phyloP scores from a whole-genome alignment of 2,329 filamentous ascomycete genomes.

The Cladosporium velox region DNA sequence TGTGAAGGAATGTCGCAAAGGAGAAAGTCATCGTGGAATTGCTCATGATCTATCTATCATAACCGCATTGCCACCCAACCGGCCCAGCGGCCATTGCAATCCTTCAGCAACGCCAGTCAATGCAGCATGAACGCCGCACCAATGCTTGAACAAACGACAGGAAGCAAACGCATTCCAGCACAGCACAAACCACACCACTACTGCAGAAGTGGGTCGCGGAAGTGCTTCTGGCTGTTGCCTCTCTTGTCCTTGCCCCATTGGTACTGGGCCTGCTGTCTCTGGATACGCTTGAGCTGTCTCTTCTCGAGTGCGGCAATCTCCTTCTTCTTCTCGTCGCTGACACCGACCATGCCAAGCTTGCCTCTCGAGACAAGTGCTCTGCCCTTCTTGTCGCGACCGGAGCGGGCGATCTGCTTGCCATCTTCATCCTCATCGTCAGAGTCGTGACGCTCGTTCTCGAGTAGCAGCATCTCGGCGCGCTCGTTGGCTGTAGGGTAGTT shows the following conservation, averaged over 20 bases:
- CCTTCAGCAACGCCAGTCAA: constrained; percentile 5
- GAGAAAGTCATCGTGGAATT: constrained; percentile 1
- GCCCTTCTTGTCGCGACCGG: constrained; percentile 30
- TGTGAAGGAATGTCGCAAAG: neutral
- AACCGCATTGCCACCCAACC: neutral
- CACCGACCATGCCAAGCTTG: constrained; percentile 75
- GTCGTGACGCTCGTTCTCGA: constrained; percentile 48
- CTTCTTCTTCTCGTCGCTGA: constrained; percentile 72
- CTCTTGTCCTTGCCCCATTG: constrained; percentile 72
- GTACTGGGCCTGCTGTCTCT: constrained; percentile 54
- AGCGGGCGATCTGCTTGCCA: constrained; percentile 40
- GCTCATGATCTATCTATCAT: constrained; percentile 5
- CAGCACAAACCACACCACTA: constrained; percentile 22
- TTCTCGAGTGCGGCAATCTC: constrained; percentile 68
- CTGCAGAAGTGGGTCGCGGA: constrained; percentile 56
- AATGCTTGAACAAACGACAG: constrained; percentile 1
- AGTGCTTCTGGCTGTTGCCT: constrained; percentile 77
- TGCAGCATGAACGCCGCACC: constrained; percentile 9
- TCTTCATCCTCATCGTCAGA: constrained; percentile 51
- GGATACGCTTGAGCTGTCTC: constrained; percentile 66
- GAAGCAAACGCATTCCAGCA: neutral
- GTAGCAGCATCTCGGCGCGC: constrained; percentile 67
- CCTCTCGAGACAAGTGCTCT: constrained; percentile 62
- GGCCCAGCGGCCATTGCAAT: neutral
- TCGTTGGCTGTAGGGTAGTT: constrained; percentile 79